Percentiles rank a stretch among this genome's conserved stretches.
phyloP scores from a whole-genome alignment of 495 filamentous ascomycete genomes.

The Tuber aestivum region DNA sequence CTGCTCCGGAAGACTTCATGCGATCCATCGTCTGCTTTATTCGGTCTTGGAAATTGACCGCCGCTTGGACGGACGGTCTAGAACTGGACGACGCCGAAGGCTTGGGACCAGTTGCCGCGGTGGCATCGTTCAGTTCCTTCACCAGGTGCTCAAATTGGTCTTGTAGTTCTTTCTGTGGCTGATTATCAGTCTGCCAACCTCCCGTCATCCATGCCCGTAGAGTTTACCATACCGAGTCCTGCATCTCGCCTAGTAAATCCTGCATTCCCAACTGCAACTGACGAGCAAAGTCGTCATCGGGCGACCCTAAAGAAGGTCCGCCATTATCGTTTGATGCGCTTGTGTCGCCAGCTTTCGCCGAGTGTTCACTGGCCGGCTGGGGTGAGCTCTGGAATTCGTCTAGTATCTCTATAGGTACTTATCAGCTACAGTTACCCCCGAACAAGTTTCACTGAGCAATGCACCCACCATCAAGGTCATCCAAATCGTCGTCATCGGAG shows the following conservation, averaged over 20 bases:
- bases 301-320: conserved; percentile 19
- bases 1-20: conserved; percentile 78
- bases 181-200: background rate
- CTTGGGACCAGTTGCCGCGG: conserved; percentile 41
- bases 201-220: background rate
- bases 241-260: conserved; percentile 64
- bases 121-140: conserved; percentile 61
- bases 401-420: conserved; percentile 61
- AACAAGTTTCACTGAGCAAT: conserved; percentile 11
- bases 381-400: conserved; percentile 70
- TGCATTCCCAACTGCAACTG: conserved; percentile 85
- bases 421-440: background rate
- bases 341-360: conserved; percentile 44
- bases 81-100: conserved; percentile 13
- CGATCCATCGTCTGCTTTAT: conserved; percentile 88
- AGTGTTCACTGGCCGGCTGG: conserved; percentile 50
- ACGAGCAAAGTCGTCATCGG: conserved; percentile 71
- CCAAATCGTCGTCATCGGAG: conserved; percentile 79
- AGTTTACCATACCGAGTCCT: conserved; percentile 50
- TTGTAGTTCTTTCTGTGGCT: conserved; percentile 63
- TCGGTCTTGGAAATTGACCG: conserved; percentile 68
- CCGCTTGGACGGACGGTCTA: conserved; percentile 7
- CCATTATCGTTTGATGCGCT: conserved; percentile 41
- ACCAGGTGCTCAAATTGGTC: conserved; percentile 81
- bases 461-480: conserved; percentile 76